phyloP scores from a whole-genome alignment of 108 stramenopile species.

The Pinguiococcus pyrenoidosus region DNA sequence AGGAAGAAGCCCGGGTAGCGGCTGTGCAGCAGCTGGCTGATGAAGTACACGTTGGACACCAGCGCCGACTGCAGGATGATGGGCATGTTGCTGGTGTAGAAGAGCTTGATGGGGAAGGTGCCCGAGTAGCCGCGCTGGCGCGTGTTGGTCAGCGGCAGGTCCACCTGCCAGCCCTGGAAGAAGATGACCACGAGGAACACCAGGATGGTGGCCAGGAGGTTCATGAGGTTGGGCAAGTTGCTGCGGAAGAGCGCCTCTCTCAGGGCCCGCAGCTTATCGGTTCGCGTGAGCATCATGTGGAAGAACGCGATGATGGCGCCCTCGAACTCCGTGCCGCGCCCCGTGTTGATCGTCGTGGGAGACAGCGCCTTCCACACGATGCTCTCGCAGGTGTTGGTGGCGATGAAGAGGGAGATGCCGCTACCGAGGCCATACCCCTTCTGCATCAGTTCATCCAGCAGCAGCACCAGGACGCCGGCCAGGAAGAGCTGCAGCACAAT shows the following conservation, averaged over 20 bases:
- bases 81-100: conserved; percentile 99
- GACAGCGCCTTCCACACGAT: conserved; percentile 98
- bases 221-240: conserved; percentile 95
- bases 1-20: conserved; percentile 86
- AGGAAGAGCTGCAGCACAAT: conserved; percentile 95
- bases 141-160: conserved; percentile 89
- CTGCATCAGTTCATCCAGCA: conserved; percentile 95
- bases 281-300: conserved; percentile 85
- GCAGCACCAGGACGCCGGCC: conserved; percentile 91
- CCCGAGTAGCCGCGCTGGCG: conserved; percentile 82
- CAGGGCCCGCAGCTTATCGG: conserved; percentile 84
- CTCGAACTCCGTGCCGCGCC: conserved; percentile 96
- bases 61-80: conserved; percentile 97
- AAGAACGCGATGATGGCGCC: conserved; percentile 96
- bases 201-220: conserved; percentile 82
- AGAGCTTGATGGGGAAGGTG: conserved; percentile 60
- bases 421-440: conserved; percentile 97
- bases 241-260: conserved; percentile 88
- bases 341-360: conserved; percentile 98
- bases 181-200: conserved; percentile 95
- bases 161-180: conserved; percentile 98
- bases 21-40: conserved; percentile 94
- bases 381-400: conserved; percentile 98
- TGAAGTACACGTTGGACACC: conserved; percentile 95
- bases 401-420: conserved; percentile 96